Evolutionary conservation across 2,329 filamentous ascomycete genomes (phyloP).

Genomic region (Paraconiothyrium brasiliense): DNA sequence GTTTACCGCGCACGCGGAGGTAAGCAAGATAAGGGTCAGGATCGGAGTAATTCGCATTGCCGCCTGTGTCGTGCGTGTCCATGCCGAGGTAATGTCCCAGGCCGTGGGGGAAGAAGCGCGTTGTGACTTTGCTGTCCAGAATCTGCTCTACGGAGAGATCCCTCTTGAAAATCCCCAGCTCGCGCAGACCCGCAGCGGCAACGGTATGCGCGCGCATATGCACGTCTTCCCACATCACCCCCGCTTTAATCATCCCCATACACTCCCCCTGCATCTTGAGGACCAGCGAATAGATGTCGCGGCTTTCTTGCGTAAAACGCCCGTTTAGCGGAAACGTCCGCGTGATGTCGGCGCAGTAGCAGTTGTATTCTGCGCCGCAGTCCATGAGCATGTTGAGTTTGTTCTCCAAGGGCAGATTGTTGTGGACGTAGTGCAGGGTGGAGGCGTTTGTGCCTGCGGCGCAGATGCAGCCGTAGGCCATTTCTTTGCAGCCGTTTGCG

Average conservation of each 20-base stretch:
- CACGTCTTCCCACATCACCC: conserved; percentile 81
- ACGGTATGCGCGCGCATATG: conserved; percentile 82
- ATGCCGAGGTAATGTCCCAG: conserved; percentile 62
- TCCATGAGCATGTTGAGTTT: conserved; percentile 86
- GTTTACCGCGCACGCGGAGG: conserved; percentile 76
- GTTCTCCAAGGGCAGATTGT: conserved; percentile 52
- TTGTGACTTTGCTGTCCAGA: too few species aligned
- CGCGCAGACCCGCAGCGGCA: conserved; percentile 80
- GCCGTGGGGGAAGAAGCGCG: conserved; percentile 62
- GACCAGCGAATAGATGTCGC: conserved; percentile 79
- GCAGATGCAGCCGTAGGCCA: conserved; percentile 88
- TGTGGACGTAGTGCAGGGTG: conserved; percentile 84
- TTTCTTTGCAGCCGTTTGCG: conserved; percentile 77
- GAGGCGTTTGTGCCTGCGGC: conserved; percentile 82
- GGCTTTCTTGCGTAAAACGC: conserved; percentile 57
- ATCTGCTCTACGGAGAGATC: conserved; percentile 56
- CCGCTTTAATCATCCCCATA: conserved; percentile 76
- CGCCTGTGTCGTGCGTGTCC: conserved; percentile 62
- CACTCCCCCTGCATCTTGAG: conserved; percentile 85
- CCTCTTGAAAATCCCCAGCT: conserved; percentile 75
- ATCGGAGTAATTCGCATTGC: conserved; percentile 66
- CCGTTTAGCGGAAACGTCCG: conserved; percentile 82
- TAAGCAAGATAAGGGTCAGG: conserved; percentile 87
- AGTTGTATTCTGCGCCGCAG: conserved; percentile 70
- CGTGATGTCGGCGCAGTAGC: conserved; percentile 72